Evolutionary conservation across 208 protist species (phyloP).

Genomic region (Strigomonas culicis): DNA sequence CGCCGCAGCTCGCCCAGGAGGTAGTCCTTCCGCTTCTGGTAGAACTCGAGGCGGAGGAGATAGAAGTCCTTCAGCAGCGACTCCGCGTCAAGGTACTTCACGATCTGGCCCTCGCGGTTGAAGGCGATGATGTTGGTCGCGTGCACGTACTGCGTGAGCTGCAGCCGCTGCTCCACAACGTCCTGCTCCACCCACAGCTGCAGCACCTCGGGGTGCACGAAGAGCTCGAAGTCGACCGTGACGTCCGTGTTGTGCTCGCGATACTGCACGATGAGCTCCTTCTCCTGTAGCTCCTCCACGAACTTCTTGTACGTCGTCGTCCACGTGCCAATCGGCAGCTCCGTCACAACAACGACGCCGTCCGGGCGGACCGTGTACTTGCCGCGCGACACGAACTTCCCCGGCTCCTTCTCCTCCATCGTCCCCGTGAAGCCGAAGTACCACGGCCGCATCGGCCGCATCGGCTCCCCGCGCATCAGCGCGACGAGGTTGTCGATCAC

Average conservation of each 20-base stretch:
- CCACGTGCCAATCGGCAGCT: conserved; percentile 97
- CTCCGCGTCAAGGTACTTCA: conserved; percentile 91
- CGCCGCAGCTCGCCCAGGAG: conserved; percentile 85
- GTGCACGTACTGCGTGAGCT: conserved; percentile 87
- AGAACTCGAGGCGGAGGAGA: conserved; percentile 94
- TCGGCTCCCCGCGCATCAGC: conserved; percentile 82
- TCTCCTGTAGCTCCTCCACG: conserved; percentile 90
- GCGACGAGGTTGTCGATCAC: conserved; percentile 91
- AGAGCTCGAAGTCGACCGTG: conserved; percentile 93
- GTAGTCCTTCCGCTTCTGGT: conserved; percentile 96
- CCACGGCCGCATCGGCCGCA: conserved; percentile 93
- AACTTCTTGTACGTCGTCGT: conserved; percentile 95
- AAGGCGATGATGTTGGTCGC: conserved; percentile 98
- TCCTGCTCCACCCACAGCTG: conserved; percentile 69
- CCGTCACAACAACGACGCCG: conserved; percentile 93
- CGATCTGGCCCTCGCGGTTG: conserved; percentile 93
- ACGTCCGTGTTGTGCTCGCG: conserved; percentile 97
- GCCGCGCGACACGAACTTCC: conserved; percentile 79
- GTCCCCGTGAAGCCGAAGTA: conserved; percentile 96
- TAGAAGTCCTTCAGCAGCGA: conserved; percentile 98
- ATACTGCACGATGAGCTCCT: conserved; percentile 93
- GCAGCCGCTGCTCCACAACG: conserved; percentile 90
- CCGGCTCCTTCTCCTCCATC: conserved; percentile 80
- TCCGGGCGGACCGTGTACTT: conserved; percentile 62
- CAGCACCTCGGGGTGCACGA: conserved; percentile 86